Percentiles rank a stretch among this genome's conserved stretches.
phyloP scores from a whole-genome alignment of 2,329 filamentous ascomycete species.

The Botrytis deweyae region DNA sequence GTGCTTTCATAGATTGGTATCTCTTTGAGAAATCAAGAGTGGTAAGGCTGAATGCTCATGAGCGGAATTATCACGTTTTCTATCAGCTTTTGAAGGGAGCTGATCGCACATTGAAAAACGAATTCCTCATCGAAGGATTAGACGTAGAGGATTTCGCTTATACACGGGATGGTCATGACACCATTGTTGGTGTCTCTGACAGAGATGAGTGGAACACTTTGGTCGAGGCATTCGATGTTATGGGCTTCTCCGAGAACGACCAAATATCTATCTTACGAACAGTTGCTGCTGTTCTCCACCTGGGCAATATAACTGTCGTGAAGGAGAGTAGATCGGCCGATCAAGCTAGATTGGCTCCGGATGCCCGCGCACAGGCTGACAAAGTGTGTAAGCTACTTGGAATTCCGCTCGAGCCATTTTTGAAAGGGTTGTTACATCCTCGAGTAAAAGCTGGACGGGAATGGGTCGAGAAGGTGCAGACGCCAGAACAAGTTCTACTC shows the following conservation, averaged over 20 bases:
- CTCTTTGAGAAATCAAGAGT: constrained; percentile 97
- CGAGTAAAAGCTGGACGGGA: constrained; percentile 93
- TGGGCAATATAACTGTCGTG: constrained; percentile 86
- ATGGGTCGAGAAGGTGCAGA: constrained; percentile 98
- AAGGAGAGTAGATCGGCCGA: constrained; percentile 91
- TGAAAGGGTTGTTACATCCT: constrained; percentile 86
- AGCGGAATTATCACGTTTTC: constrained; percentile 96
- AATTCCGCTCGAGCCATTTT: constrained; percentile 79
- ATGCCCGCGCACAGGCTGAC: constrained; percentile 71
- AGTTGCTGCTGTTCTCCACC: constrained; percentile 85
- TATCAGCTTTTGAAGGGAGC: constrained; percentile 92
- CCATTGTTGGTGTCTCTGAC: constrained; percentile 87
- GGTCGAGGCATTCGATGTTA: constrained; percentile 89
- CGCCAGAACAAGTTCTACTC: constrained; percentile 90
- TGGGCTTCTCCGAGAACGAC: constrained; percentile 87
- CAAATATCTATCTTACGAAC: constrained; percentile 81
- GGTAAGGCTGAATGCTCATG: constrained; percentile 79
- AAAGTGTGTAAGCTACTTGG: constrained; percentile 83
- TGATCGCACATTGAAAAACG: constrained; percentile 67
- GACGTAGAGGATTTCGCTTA: constrained; percentile 88
- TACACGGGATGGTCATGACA: constrained; percentile 86
- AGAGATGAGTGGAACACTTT: constrained; percentile 84
- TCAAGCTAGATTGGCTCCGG: constrained; percentile 77
- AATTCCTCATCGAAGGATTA: constrained; percentile 72
- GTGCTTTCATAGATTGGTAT: constrained; percentile 98